Conservation (phyloP, 2,329 filamentous ascomycete species). For the Allantophomopsis cytisporea region DNA sequence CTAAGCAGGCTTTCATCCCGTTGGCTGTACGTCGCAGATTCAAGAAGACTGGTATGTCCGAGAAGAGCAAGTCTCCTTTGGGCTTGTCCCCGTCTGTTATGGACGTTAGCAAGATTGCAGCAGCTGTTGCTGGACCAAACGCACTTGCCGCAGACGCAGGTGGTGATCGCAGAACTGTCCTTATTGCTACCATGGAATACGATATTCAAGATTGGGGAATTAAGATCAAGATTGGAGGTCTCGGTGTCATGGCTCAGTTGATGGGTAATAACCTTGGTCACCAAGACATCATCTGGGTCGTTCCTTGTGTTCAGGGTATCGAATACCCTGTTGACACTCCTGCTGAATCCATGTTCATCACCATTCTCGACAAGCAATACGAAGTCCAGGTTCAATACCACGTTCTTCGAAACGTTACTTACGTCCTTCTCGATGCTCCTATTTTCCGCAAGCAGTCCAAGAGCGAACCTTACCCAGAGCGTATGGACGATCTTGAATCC, state of each 20-base stretch:
- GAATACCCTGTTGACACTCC: slow-evolving; percentile 43
- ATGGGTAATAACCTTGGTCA: slow-evolving; percentile 55
- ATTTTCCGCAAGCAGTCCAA: slow-evolving; percentile 52
- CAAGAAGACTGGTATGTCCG: slow-evolving; percentile 14
- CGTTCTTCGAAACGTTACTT: slow-evolving; percentile 48
- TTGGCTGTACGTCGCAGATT: slow-evolving; percentile 20
- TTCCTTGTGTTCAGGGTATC: slow-evolving; percentile 45
- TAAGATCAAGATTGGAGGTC: slow-evolving; percentile 56
- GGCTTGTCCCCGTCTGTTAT: slow-evolving; percentile 13
- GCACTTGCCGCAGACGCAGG: slow-evolving; percentile 5
- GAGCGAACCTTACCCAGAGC: slow-evolving; percentile 46
- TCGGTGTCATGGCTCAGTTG: slow-evolving; percentile 55
- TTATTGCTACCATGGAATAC: slow-evolving; percentile 59
- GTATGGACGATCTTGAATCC: slow-evolving; percentile 54
- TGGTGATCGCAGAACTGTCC: slow-evolving; percentile 31
- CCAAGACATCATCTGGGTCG: slow-evolving; percentile 48
- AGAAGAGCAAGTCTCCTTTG: slow-evolving; percentile 8
- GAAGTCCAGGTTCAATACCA: slow-evolving; percentile 51
- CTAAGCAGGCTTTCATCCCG: slow-evolving; percentile 28
- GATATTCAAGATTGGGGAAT: slow-evolving; percentile 56
- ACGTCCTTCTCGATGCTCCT: slow-evolving; percentile 50
- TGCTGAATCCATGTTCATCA: slow-evolving; percentile 46
- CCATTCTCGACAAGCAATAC: slow-evolving; percentile 43
- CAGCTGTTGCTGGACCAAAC: neutral
- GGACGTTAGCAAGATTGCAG: slow-evolving; percentile 10